Percentiles rank a stretch among this genome's conserved stretches.
These are phyloP conservation scores for Fraxinus angustifolia DNA, from an alignment of 305 asterid species.

Conservation along the genomic window DNA sequence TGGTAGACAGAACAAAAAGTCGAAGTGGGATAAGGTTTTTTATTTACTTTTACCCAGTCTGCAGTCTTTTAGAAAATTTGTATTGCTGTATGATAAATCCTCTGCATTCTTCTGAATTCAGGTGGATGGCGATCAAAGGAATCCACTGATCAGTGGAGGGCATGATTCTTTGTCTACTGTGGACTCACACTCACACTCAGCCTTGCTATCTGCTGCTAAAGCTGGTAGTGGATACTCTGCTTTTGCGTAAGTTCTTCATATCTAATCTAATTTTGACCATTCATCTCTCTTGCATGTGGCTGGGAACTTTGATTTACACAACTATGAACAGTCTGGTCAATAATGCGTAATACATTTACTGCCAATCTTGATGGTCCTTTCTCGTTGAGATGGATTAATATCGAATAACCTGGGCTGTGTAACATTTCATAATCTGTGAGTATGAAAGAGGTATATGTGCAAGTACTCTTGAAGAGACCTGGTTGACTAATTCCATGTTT, in stretches of 20 bases:
- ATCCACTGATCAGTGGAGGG: slow-evolving; percentile 39
- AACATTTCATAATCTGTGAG: neutral
- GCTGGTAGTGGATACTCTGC: slow-evolving; percentile 95
- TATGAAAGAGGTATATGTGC: neutral
- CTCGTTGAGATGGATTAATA: neutral
- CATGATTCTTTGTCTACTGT: slow-evolving; percentile 59
- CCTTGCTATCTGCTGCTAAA: slow-evolving; percentile 71
- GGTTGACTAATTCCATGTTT: neutral
- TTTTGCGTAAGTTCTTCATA: slow-evolving; percentile 70
- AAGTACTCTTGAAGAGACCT: neutral
- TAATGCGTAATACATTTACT: neutral
- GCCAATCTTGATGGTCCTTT: neutral
- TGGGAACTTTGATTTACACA: neutral
- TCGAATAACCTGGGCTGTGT: neutral
- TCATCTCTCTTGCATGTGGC: neutral
- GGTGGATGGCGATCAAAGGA: slow-evolving; percentile 71
- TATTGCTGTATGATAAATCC: slow-evolving; percentile 12
- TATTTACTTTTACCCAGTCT: slow-evolving; percentile 19
- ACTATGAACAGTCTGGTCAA: neutral
- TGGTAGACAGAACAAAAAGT: slow-evolving; percentile 73
- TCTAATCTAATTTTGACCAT: neutral
- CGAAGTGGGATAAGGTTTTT: slow-evolving; percentile 96
- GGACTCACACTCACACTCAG: slow-evolving; percentile 54
- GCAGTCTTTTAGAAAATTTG: slow-evolving; percentile 6
- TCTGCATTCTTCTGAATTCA: slow-evolving; percentile 31